Conservation (phyloP, 225 moss, liverwort and hornwort genomes). For the Physcomitrellopsis africana region DNA sequence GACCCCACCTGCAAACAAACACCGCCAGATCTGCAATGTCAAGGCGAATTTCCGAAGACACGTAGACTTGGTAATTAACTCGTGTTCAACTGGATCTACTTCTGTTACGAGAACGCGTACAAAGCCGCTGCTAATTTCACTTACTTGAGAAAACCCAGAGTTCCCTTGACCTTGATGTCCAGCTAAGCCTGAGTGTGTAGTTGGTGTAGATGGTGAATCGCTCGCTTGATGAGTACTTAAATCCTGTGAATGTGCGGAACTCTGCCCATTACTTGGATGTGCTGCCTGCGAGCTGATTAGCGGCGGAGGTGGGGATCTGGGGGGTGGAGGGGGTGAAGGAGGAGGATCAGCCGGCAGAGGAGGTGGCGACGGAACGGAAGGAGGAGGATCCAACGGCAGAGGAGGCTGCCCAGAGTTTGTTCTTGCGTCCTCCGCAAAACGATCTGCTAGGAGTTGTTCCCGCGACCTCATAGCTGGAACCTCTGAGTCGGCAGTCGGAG, state of each 20-base stretch:
- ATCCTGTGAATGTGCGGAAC: conserved; percentile 40
- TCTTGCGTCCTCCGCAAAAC: conserved; percentile 44
- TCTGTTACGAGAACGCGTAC: not conserved
- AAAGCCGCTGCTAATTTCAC: not conserved
- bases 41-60: not conserved
- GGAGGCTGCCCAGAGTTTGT: conserved; percentile 59
- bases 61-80: not conserved
- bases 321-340: conserved; percentile 76
- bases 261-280: conserved; percentile 33
- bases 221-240: conserved; percentile 34
- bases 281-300: conserved; percentile 32
- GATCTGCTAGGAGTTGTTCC: conserved; percentile 49
- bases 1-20: conserved; percentile 35
- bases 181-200: conserved; percentile 20
- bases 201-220: conserved; percentile 37
- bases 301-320: conserved; percentile 53
- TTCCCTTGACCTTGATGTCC: conserved; percentile 47
- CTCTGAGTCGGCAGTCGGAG: conserved; percentile 78
- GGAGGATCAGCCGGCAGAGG: conserved; percentile 84
- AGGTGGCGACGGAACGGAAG: conserved; percentile 78
- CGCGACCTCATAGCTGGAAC: conserved; percentile 42
- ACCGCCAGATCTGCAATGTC: not conserved
- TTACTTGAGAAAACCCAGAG: conserved; percentile 40
- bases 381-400: conserved; percentile 80
- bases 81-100: not conserved